Evolutionary conservation across 1,284 basidiomycete species (phyloP).

Genomic region (Rhodotorula sp.): DNA sequence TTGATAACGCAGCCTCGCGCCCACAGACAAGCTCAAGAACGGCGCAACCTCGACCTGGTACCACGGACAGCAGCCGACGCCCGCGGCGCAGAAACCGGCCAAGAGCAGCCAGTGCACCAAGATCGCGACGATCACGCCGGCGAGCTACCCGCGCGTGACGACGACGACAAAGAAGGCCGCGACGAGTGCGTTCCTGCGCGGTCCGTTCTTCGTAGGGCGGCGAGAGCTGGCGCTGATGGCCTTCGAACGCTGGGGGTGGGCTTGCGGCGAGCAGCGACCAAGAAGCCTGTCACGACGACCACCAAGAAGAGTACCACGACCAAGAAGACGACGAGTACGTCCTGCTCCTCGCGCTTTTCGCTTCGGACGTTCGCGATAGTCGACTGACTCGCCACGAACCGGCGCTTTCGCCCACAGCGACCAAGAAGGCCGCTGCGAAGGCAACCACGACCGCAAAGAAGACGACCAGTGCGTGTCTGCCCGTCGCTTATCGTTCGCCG

Average conservation of each 20-base stretch:
- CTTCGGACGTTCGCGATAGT: too few species aligned
- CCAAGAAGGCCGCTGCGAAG: too few species aligned
- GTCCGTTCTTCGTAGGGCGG: neutral
- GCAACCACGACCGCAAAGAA: conserved; percentile 3
- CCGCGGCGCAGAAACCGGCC: conserved; percentile 57
- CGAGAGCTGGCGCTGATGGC: neutral
- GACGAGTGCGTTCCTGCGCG: conserved; percentile 3
- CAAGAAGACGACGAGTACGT: too few species aligned
- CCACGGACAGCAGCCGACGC: conserved; percentile 58
- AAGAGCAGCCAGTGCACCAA: conserved; percentile 53
- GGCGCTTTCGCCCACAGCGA: too few species aligned
- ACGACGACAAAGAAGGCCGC: conserved; percentile 8
- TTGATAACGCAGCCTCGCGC: neutral
- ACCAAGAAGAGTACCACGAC: conserved; percentile 1
- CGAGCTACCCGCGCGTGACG: conserved; percentile 8
- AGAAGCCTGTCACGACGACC: conserved; percentile 8
- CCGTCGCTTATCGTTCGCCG: neutral
- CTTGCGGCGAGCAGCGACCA: neutral
- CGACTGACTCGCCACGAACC: too few species aligned
- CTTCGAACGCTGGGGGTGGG: too few species aligned
- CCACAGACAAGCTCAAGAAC: conserved; percentile 23
- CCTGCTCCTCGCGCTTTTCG: too few species aligned
- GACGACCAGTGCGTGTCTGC: neutral
- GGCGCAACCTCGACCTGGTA: conserved; percentile 37
- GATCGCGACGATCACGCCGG: conserved; percentile 54